Evolutionary conservation across 768 basidiomycete genomes (phyloP).

Genomic region (Amanita jacksonii): DNA sequence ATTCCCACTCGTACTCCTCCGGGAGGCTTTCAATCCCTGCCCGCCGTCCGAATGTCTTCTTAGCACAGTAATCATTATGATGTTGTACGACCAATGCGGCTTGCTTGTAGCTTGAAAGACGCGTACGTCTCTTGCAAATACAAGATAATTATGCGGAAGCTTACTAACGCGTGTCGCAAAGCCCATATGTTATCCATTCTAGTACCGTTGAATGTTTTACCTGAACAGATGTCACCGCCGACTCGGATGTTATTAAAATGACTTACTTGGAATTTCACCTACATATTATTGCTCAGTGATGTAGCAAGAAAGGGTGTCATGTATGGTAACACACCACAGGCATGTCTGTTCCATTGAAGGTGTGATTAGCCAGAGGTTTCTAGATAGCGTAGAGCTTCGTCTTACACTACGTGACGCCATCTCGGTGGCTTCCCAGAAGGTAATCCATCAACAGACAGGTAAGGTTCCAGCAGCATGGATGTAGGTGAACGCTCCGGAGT

Average conservation of each 20-base stretch:
- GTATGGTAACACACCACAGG: slow-evolving; percentile 36
- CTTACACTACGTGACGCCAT: slow-evolving; percentile 75
- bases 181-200: slow-evolving; percentile 68
- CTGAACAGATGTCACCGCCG: slow-evolving; percentile 13
- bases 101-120: slow-evolving; percentile 41
- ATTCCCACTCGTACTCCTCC: slow-evolving; percentile 68
- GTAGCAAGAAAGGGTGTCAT: background rate
- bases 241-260: background rate
- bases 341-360: slow-evolving; percentile 28
- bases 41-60: no score
- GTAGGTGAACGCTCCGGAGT: slow-evolving; percentile 63
- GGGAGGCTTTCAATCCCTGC: slow-evolving; percentile 65
- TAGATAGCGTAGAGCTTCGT: background rate
- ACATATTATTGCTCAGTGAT: background rate
- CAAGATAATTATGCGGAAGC: background rate
- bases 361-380: slow-evolving; percentile 1
- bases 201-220: slow-evolving; percentile 30
- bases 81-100: slow-evolving; percentile 55
- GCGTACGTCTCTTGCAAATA: slow-evolving; percentile 1
- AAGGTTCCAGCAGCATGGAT: slow-evolving; percentile 70
- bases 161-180: slow-evolving; percentile 51
- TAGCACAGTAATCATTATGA: slow-evolving; percentile 61
- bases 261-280: slow-evolving; percentile 8
- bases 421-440: slow-evolving; percentile 39
- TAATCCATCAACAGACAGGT: slow-evolving; percentile 44